Conservation (phyloP, 352 stramenopile genomes). For the Phytopythium ostracodes region DNA sequence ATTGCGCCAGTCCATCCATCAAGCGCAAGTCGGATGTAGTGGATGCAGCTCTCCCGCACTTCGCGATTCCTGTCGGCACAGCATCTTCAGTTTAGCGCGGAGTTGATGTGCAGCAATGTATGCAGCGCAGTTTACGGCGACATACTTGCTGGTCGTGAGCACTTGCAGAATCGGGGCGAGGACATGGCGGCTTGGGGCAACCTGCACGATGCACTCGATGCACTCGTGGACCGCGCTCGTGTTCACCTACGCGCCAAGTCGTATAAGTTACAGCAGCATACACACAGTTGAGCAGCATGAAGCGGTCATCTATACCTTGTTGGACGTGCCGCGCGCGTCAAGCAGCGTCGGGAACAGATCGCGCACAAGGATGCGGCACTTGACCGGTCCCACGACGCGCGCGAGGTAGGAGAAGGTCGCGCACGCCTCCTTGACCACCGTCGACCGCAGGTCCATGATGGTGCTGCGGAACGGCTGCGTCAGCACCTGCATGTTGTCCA, state of each 20-base stretch:
- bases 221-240: conserved; percentile 44
- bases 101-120: background rate
- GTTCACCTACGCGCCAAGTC: conserved; percentile 51
- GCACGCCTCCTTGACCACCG: conserved; percentile 61
- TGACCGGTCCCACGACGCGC: conserved; percentile 23
- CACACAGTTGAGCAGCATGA: background rate
- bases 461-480: conserved; percentile 56
- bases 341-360: conserved; percentile 63
- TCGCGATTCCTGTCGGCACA: conserved; percentile 42
- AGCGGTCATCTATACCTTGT: conserved; percentile 32
- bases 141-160: conserved; percentile 51
- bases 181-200: conserved; percentile 41
- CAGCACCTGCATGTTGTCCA: conserved; percentile 50
- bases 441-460: conserved; percentile 48
- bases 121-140: background rate
- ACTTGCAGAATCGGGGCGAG: conserved; percentile 39
- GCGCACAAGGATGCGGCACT: conserved; percentile 50
- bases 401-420: conserved; percentile 41
- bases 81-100: background rate
- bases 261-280: too few species aligned
- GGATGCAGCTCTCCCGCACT: conserved; percentile 56
- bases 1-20: conserved; percentile 27
- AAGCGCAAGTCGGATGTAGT: conserved; percentile 43
- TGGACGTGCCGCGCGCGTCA: conserved; percentile 41
- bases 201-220: conserved; percentile 43